phyloP scores from a whole-genome alignment of 345 rosid species.

The Hibiscus syriacus region DNA sequence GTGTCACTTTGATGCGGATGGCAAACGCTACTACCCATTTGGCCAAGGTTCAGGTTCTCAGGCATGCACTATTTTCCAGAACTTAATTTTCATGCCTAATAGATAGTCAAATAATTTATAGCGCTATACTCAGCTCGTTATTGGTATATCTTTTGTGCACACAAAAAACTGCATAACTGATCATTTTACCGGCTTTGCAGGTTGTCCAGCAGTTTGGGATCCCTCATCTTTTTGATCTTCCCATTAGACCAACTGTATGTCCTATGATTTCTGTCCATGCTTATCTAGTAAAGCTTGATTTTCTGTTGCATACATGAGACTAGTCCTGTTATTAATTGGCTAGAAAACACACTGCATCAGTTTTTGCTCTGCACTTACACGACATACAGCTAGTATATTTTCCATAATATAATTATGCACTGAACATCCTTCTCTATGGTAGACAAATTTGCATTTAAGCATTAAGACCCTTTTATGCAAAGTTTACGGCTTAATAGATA shows the following conservation, averaged over 20 bases:
- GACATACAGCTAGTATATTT: not conserved
- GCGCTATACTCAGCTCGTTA: not conserved
- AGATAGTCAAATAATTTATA: not conserved
- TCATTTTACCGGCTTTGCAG: conserved; percentile 33
- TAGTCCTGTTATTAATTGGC: not conserved
- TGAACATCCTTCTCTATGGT: not conserved
- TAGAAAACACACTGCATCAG: not conserved
- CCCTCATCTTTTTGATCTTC: conserved; percentile 94
- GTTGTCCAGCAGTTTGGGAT: conserved; percentile 94
- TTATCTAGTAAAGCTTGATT: not conserved
- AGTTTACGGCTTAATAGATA: not conserved
- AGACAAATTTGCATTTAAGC: not conserved
- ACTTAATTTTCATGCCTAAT: conserved; percentile 2
- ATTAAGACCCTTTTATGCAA: conserved; percentile 1
- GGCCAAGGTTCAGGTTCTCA: conserved; percentile 97
- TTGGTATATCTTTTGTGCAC: not conserved
- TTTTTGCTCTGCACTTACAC: not conserved
- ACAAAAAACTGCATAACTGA: not conserved
- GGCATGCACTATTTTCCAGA: conserved; percentile 34
- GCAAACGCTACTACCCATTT: conserved; percentile 90
- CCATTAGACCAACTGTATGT: conserved; percentile 64
- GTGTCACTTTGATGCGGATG: conserved; percentile 97
- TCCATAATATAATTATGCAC: not conserved
- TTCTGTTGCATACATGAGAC: not conserved
- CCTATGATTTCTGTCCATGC: not conserved